Evolutionary conservation across 1,139 yeast genomes (phyloP), one percentile per base, ranked within the genome.

Genomic region (Yamadazyma diospyri): DNA sequence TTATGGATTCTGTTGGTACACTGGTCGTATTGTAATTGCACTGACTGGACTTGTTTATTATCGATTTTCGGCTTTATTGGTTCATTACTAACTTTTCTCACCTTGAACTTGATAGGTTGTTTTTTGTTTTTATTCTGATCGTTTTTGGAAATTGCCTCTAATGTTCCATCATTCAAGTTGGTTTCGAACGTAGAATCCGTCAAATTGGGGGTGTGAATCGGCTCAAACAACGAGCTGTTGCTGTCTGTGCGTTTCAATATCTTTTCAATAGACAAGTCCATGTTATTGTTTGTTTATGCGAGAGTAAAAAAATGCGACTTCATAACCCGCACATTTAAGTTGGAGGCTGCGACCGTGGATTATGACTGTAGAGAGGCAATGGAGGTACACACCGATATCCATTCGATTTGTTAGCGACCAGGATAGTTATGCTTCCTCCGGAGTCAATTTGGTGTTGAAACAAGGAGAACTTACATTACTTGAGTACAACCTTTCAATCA

Each of bases 41-140:
- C 55, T 15, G 45, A 44, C 34, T 50, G 49, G n/a, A 50, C 29
- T 16, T 43, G 45, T 25, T 41, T 40, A 38, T 30, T 31, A 19
- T 34, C 36, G 20, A 38, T 21, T 16, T 32, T 28, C 16, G 29
- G 35, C 19, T 26, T 24, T 16, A 15, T 50, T 2, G 57, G 42
- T 28, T 64, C 72, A 35, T 58, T 63, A 5, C 68, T 61, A 3
- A 66, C 71, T 42, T 63, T 66, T 25, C 72, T 51, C 4, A 68
- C 72, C 4, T 69, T 66, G 42, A 68, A 68, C 37, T 56, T 63
- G 34, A 67, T 51, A 6, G 72, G 67, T 35, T 60, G 12, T 15
- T 32, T 25, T 12, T 31, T 25, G 4, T 25, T 16, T 6, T 9
- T 18, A n/a, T n/a, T 6, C 20, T 18, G 20, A 7, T 18, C 20